Conservation (phyloP, 139 green algal genomes). For the Spirogloea muscicola region DNA sequence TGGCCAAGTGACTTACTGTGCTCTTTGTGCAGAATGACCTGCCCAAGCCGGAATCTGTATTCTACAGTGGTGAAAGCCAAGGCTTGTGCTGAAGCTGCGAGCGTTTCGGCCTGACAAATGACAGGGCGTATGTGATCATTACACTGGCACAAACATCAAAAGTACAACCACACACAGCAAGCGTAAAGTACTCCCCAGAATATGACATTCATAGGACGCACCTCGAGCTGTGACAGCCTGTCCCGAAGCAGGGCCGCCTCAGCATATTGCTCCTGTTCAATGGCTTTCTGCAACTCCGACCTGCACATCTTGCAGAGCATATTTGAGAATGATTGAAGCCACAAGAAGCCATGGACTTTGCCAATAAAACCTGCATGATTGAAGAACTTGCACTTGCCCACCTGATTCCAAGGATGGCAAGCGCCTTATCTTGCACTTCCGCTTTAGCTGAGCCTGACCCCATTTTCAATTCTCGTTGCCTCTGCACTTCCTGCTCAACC, state of each 20-base stretch:
- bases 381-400: constrained; percentile 17
- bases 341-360: background rate
- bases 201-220: too few species aligned
- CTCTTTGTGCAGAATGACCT: constrained; percentile 44
- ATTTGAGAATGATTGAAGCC: background rate
- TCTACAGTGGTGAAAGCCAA: constrained; percentile 10
- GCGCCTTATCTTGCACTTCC: constrained; percentile 20
- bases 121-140: too few species aligned
- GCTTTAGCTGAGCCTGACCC: constrained; percentile 21
- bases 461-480: constrained; percentile 32
- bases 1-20: too few species aligned
- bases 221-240: constrained; percentile 44
- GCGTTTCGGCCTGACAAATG: constrained; percentile 20
- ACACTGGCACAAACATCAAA: too few species aligned
- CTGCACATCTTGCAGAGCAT: background rate
- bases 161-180: too few species aligned
- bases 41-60: constrained; percentile 45
- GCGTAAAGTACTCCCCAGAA: too few species aligned
- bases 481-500: constrained; percentile 34
- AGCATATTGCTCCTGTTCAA: constrained; percentile 53
- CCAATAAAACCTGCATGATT: background rate
- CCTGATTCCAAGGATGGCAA: constrained; percentile 20
- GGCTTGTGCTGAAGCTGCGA: constrained; percentile 33
- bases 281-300: constrained; percentile 50
- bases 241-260: constrained; percentile 49